Conservation (phyloP, 2,329 filamentous ascomycete species). For the Myriosclerotinia curreyana region DNA sequence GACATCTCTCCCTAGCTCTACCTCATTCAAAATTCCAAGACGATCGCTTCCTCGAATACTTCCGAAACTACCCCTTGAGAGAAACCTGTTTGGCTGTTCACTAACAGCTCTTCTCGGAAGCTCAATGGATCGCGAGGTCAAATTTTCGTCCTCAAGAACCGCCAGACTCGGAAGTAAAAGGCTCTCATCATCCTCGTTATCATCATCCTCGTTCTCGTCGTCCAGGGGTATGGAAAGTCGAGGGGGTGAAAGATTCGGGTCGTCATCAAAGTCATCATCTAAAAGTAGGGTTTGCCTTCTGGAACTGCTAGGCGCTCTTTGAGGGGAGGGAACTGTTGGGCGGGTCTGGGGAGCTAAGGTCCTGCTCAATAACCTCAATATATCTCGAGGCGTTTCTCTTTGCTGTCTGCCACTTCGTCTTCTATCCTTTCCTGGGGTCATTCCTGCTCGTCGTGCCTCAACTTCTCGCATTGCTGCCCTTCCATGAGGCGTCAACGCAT, state of each 20-base stretch:
- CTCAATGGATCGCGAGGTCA: constrained; percentile 59
- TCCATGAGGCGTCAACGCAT: constrained; percentile 54
- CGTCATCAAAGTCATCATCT: constrained; percentile 44
- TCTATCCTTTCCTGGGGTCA: constrained; percentile 58
- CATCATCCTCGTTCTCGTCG: constrained; percentile 50
- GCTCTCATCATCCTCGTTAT: constrained; percentile 47
- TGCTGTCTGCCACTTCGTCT: constrained; percentile 56
- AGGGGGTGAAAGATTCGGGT: constrained; percentile 48
- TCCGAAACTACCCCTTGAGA: constrained; percentile 49
- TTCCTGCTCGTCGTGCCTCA: constrained; percentile 56
- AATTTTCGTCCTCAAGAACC: constrained; percentile 55
- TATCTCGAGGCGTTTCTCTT: constrained; percentile 54
- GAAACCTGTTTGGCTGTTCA: constrained; percentile 46
- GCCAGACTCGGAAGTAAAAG: constrained; percentile 54
- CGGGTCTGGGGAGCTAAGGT: constrained; percentile 48
- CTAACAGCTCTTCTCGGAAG: constrained; percentile 52
- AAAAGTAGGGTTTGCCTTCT: constrained; percentile 28
- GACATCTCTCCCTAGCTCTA: constrained; percentile 27
- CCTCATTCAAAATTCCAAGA: constrained; percentile 39
- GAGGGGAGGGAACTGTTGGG: constrained; percentile 36
- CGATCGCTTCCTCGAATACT: constrained; percentile 55
- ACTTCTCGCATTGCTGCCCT: constrained; percentile 58
- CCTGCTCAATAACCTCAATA: constrained; percentile 53
- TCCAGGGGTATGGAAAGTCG: constrained; percentile 55
- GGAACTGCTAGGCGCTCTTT: constrained; percentile 22